Percentiles rank a stretch among this genome's conserved stretches.
Evolutionary conservation across 805 yeast species (phyloP).

Genomic region (Wickerhamiella qilinensis): DNA sequence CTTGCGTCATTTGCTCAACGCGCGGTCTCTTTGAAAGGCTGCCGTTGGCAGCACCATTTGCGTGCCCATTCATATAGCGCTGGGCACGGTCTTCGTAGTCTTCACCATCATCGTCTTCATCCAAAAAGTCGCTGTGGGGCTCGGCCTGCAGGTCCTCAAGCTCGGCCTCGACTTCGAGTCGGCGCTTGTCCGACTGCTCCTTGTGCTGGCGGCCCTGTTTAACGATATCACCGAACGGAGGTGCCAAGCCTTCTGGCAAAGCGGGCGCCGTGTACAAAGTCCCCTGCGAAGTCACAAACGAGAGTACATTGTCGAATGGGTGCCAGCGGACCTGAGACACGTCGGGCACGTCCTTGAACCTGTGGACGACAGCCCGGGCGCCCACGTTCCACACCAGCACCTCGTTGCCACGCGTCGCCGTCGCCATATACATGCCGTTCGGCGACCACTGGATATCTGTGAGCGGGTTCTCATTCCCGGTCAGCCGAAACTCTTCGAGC

Average conservation of each 20-base stretch:
- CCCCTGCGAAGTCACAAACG: conserved; percentile 21
- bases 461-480: conserved; percentile 21
- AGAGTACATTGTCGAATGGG: conserved; percentile 20
- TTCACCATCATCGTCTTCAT: conserved; percentile 3
- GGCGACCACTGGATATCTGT: conserved; percentile 47
- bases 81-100: neutral
- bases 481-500: conserved; percentile 12
- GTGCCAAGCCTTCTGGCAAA: conserved; percentile 9
- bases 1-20: neutral
- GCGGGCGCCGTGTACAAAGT: conserved; percentile 15
- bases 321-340: conserved; percentile 24
- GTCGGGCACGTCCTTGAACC: conserved; percentile 11
- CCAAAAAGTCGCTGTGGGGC: conserved; percentile 13
- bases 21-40: conserved; percentile 1
- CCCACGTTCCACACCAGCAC: conserved; percentile 43
- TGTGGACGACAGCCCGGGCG: conserved; percentile 23
- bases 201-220: neutral
- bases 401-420: conserved; percentile 34
- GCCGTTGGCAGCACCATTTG: too few relatives aligned
- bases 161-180: conserved; percentile 22
- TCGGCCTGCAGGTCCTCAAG: conserved; percentile 11
- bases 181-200: conserved; percentile 10
- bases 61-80: too few relatives aligned
- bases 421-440: conserved; percentile 43
- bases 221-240: conserved; percentile 17